Evolutionary conservation across 208 protist genomes (phyloP).

Genomic region (Polymyxa betae): DNA sequence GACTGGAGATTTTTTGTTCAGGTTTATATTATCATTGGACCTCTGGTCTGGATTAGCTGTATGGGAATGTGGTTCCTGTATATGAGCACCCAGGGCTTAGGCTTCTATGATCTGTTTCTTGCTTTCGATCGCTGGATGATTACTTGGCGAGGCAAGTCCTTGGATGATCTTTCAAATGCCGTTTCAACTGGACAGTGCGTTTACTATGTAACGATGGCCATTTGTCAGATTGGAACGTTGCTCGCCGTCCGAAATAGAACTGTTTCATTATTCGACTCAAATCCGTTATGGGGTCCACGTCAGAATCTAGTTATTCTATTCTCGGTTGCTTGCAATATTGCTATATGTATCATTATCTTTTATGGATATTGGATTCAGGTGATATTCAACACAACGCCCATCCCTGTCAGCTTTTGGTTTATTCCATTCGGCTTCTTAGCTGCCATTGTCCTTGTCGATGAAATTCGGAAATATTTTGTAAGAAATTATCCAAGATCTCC

Average conservation of each 20-base stretch:
- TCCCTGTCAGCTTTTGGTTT: not conserved
- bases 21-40: not conserved
- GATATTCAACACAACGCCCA: not conserved
- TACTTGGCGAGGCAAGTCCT: not conserved
- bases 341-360: not conserved
- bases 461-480: constrained; percentile 20
- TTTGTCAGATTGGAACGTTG: not conserved
- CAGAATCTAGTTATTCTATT: not conserved
- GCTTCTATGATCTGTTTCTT: constrained; percentile 13
- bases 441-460: not conserved
- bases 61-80: constrained; percentile 32
- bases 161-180: not conserved
- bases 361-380: not conserved
- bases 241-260: not conserved
- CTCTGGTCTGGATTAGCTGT: not conserved
- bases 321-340: not conserved
- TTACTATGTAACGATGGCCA: constrained; percentile 22
- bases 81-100: not conserved
- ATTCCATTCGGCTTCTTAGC: not conserved
- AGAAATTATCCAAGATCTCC: not conserved
- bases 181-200: not conserved
- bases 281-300: constrained; percentile 13
- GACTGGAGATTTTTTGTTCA: constrained; percentile 18
- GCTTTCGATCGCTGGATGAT: not conserved
- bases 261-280: not conserved